phyloP scores from a whole-genome alignment of 805 yeast genomes.

The Tetrapisispora pingtungensis region DNA sequence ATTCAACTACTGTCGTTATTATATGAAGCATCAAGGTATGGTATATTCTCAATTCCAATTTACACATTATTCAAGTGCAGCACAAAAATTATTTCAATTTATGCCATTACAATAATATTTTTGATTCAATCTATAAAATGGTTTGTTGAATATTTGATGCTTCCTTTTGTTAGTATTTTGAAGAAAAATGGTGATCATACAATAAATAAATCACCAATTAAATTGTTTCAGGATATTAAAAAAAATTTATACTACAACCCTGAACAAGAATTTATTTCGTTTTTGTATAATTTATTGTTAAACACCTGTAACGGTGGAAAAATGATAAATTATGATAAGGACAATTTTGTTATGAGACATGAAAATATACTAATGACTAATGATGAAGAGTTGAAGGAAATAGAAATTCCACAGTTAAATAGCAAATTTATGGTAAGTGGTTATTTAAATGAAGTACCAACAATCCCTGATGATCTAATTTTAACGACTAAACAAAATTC shows the following conservation, averaged over 20 bases:
- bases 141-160: conserved; percentile 47
- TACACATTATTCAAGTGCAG: conserved; percentile 49
- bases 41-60: conserved; percentile 39
- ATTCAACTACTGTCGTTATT: conserved; percentile 32
- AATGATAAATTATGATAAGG: conserved; percentile 6
- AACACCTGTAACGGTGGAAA: conserved; percentile 17
- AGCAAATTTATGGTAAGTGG: not conserved
- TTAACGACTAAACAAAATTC: not conserved
- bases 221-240: conserved; percentile 30
- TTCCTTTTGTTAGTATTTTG: conserved; percentile 6
- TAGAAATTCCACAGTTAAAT: conserved; percentile 5
- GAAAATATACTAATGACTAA: not conserved
- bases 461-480: not conserved
- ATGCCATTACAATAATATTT: conserved; percentile 46
- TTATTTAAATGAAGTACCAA: not conserved
- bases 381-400: conserved; percentile 12
- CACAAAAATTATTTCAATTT: conserved; percentile 42
- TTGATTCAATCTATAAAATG: conserved; percentile 41
- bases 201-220: conserved; percentile 18
- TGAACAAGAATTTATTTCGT: conserved; percentile 22
- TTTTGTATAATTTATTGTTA: conserved; percentile 13
- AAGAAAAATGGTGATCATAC: not conserved
- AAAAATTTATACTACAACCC: conserved; percentile 20
- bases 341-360: not conserved
- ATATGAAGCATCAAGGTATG: conserved; percentile 46